phyloP scores from a whole-genome alignment of 768 basidiomycete species.

The Paxillus involutus region DNA sequence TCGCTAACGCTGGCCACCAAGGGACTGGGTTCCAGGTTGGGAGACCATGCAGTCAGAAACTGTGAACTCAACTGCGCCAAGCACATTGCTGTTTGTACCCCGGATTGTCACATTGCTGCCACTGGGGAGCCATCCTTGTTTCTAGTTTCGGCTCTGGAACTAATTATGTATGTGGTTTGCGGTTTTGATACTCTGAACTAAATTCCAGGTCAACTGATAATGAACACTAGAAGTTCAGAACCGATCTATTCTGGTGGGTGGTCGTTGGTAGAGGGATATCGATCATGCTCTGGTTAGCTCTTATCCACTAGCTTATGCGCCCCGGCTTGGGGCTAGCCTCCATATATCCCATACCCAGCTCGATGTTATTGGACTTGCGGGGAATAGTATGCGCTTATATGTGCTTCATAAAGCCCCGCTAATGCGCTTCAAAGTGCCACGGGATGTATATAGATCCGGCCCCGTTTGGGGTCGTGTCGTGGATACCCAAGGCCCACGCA shows the following conservation, averaged over 20 bases:
- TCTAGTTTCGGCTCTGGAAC: conserved; percentile 73
- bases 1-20: not conserved
- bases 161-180: conserved; percentile 59
- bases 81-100: conserved; percentile 35
- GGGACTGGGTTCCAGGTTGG: not conserved
- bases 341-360: conserved; percentile 76
- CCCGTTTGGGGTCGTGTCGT: conserved; percentile 81
- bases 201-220: not conserved
- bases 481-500: conserved; percentile 72
- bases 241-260: conserved; percentile 34
- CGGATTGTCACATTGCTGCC: conserved; percentile 48
- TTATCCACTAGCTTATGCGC: conserved; percentile 65
- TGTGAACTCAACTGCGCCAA: conserved; percentile 20
- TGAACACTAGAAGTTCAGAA: not conserved
- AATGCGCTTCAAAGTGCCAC: conserved; percentile 37
- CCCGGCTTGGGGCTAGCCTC: conserved; percentile 77
- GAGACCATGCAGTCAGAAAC: conserved; percentile 6
- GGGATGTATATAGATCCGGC: conserved; percentile 71
- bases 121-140: no score
- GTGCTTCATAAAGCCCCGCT: not conserved
- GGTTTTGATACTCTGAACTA: no score
- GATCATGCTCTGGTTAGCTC: not conserved
- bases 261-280: no score
- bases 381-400: conserved; percentile 53
- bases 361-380: conserved; percentile 79